Percentiles rank a stretch among this genome's conserved stretches.
Evolutionary conservation across 768 basidiomycete genomes (phyloP).

Genomic region (Tulasnella sp.): DNA sequence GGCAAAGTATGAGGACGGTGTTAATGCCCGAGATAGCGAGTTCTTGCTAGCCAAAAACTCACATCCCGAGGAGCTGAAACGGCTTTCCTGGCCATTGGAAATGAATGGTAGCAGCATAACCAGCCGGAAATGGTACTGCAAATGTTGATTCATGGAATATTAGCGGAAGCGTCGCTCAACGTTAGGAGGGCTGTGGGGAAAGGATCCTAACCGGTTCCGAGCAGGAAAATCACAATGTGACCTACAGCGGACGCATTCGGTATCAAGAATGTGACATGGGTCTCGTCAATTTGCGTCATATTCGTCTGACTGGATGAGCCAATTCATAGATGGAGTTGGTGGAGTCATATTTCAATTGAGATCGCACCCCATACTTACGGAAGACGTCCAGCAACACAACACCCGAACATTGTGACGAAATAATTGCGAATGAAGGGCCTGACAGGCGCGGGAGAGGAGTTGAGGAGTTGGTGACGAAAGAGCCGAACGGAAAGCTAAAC

Average conservation of each 20-base stretch:
- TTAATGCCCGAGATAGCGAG: neutral
- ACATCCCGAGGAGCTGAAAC: constrained; percentile 86
- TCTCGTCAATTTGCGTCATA: constrained; percentile 78
- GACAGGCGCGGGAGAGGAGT: neutral
- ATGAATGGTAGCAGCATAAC: constrained; percentile 82
- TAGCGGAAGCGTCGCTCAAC: neutral
- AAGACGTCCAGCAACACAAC: constrained; percentile 39
- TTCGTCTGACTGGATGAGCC: constrained; percentile 60
- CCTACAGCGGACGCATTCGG: constrained; percentile 70
- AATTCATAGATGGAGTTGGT: neutral
- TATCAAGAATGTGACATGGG: constrained; percentile 79
- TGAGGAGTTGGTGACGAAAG: neutral
- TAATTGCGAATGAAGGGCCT: neutral
- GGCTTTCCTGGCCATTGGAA: constrained; percentile 87
- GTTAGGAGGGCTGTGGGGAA: constrained; percentile 22
- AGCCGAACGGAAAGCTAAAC: neutral
- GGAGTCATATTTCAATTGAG: neutral
- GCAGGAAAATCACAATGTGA: constrained; percentile 81
- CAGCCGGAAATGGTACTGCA: constrained; percentile 76
- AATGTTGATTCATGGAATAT: neutral
- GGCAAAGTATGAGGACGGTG: neutral
- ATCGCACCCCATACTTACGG: constrained; percentile 33
- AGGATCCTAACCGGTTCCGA: constrained; percentile 65
- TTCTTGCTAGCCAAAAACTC: constrained; percentile 41
- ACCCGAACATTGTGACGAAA: constrained; percentile 37